phyloP scores from a whole-genome alignment of 2,329 filamentous ascomycete species.

The Phyllosticta citrichinensis region DNA sequence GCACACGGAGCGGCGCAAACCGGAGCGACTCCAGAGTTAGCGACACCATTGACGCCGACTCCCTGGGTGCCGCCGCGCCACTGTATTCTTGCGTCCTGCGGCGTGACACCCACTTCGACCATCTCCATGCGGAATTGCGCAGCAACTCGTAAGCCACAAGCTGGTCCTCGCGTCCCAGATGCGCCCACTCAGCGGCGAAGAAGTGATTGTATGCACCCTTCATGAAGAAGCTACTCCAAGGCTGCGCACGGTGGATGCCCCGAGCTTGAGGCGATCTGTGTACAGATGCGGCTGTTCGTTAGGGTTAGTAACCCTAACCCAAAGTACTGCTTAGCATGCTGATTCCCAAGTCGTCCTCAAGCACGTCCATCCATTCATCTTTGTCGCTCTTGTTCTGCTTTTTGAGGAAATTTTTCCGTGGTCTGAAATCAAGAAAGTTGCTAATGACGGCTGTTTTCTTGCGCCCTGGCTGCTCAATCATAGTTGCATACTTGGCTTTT shows the following conservation, averaged over 20 bases:
- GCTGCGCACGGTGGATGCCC: slow-evolving; percentile 36
- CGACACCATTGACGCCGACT: too few species aligned
- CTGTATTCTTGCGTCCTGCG: background rate
- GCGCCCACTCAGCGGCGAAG: slow-evolving; percentile 16
- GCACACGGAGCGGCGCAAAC: too few species aligned
- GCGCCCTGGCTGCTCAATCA: background rate
- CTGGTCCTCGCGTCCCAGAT: slow-evolving; percentile 9
- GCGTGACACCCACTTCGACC: slow-evolving; percentile 4
- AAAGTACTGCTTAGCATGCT: slow-evolving; percentile 14
- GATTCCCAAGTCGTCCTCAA: background rate
- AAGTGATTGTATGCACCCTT: slow-evolving; percentile 16
- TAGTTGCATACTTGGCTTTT: background rate
- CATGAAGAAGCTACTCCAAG: slow-evolving; percentile 31
- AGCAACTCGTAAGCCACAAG: slow-evolving; percentile 13
- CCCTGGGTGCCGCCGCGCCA: too few species aligned
- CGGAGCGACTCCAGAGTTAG: too few species aligned
- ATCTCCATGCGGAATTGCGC: slow-evolving; percentile 8
- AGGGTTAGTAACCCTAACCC: too few species aligned
- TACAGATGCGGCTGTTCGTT: background rate
- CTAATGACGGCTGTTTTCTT: background rate
- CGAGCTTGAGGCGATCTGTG: slow-evolving; percentile 27
- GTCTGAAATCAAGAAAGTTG: background rate
- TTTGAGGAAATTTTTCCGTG: background rate
- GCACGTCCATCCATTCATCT: background rate
- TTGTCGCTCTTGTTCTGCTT: background rate